Base-by-base conservation (phyloP, 768 basidiomycete species). In the Naganishia kalamii region DNA sequence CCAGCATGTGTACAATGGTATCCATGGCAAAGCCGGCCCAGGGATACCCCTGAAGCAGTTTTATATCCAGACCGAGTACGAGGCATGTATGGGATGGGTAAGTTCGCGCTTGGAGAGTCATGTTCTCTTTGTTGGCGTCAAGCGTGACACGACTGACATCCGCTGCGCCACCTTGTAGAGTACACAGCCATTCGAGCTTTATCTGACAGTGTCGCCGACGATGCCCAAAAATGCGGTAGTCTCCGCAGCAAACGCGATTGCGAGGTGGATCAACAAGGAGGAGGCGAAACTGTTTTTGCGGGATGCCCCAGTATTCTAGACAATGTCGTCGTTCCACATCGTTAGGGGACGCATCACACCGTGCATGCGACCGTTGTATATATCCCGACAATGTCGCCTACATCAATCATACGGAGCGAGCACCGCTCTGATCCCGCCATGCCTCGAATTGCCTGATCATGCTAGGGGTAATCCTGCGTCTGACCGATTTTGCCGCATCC, bases 51-150 rank as follows among this genome's bases (percentile, higher is more conserved):
- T 94, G 68, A 93, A 92, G 78, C 79, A 98, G 66, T 88, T 94
- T 68, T 96, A 89, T 73, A 81, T 94, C 13, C 85, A 86, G 8
- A 92, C 91, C 0, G 86, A 88, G 62, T 85, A 85, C 48, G 96
- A 97, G 80, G 86, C 87, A 62, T 86, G 94, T 29, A 85, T 98
- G 81, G 94, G 91, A 48, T 97, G 96, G 94, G 93, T 97, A 75
- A 63, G 88, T 74, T n/a, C 29, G 32, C 23, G 6, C 48, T 49
- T 29, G 19, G 15, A 29, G 48, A 49, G n/a, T 17, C 25, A 13
- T 10, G 13, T n/a, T 3, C 21, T 44, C 29, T n/a, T n/a, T n/a
- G n/a, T n/a, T n/a, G n/a, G n/a, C n/a, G n/a, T 3, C 30, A 25
- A 27, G 35, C 49, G 27, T 21, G 23, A 4, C 21, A 60, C 25